Conservation (phyloP, 768 basidiomycete species). For the Austroboletus festivus region DNA sequence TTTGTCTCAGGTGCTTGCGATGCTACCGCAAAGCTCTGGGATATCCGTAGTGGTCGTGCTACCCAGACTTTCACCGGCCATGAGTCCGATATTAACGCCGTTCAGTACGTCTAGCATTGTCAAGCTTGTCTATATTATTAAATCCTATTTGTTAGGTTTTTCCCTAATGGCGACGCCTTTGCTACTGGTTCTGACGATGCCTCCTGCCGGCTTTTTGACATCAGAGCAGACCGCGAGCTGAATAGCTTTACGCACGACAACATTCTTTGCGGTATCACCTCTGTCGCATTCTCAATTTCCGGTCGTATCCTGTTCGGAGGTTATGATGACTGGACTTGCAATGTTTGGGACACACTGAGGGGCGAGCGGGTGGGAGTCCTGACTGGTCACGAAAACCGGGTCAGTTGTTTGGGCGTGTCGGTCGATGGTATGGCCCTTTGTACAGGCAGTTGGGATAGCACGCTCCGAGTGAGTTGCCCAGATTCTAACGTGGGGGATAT, state of each 20-base stretch:
- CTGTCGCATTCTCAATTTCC: slow-evolving; percentile 97
- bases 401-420: slow-evolving; percentile 94
- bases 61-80: slow-evolving; percentile 99
- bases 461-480: slow-evolving; percentile 69
- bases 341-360: slow-evolving; percentile 99
- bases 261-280: slow-evolving; percentile 97
- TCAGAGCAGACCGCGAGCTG: slow-evolving; percentile 94
- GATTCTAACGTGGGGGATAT: neutral
- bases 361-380: slow-evolving; percentile 97
- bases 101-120: slow-evolving; percentile 63
- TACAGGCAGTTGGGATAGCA: slow-evolving; percentile 98
- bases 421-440: slow-evolving; percentile 98
- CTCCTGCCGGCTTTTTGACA: slow-evolving; percentile 96
- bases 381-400: slow-evolving; percentile 97
- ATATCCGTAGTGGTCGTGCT: slow-evolving; percentile 95
- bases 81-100: slow-evolving; percentile 98
- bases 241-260: slow-evolving; percentile 98
- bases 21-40: slow-evolving; percentile 98
- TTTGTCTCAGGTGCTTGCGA: slow-evolving; percentile 99
- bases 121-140: slow-evolving; percentile 2
- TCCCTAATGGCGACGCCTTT: slow-evolving; percentile 99
- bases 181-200: slow-evolving; percentile 99
- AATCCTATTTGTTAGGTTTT: slow-evolving; percentile 62
- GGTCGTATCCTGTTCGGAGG: slow-evolving; percentile 97
- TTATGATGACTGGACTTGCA: slow-evolving; percentile 99